Percentiles rank a stretch among this genome's conserved stretches.
Evolutionary conservation across 495 filamentous ascomycete species (phyloP).

Genomic region (Lophiostoma macrostomum): DNA sequence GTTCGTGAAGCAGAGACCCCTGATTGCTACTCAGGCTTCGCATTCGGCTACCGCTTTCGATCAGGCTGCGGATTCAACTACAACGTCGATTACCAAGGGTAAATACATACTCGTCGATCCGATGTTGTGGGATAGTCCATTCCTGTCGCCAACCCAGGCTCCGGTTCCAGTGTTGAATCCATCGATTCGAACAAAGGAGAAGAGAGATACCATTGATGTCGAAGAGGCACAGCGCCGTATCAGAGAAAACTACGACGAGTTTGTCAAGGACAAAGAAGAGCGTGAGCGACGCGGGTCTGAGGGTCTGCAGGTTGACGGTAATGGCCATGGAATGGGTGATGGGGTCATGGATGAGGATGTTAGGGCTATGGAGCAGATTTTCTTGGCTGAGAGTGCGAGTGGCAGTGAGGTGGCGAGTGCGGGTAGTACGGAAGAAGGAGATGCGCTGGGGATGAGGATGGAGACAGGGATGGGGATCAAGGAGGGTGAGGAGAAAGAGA

Average conservation of each 20-base stretch:
- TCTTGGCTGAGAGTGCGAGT: slow-evolving; percentile 5
- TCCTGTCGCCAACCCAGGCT: not conserved
- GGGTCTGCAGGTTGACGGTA: not conserved
- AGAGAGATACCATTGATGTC: not conserved
- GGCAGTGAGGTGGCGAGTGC: too few relatives aligned
- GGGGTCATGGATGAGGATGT: slow-evolving; percentile 3
- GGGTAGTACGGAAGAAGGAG: too few relatives aligned
- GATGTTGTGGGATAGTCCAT: not conserved
- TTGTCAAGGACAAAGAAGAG: slow-evolving; percentile 3
- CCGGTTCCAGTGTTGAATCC: not conserved
- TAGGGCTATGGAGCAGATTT: slow-evolving; percentile 14
- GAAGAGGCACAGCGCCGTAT: not conserved
- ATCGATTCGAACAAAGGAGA: not conserved
- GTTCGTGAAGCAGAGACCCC: not conserved
- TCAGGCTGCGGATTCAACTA: not conserved
- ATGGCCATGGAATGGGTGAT: not conserved
- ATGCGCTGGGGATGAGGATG: too few relatives aligned
- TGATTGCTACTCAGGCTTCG: not conserved
- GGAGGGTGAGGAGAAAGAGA: too few relatives aligned
- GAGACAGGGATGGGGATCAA: too few relatives aligned
- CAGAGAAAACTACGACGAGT: slow-evolving; percentile 8
- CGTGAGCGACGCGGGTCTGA: too few relatives aligned
- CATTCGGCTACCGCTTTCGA: not conserved
- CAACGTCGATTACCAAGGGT: too few relatives aligned
- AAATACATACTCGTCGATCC: not conserved